phyloP scores from a whole-genome alignment of 2,329 filamentous ascomycete genomes.

The Colletotrichum orbiculare region DNA sequence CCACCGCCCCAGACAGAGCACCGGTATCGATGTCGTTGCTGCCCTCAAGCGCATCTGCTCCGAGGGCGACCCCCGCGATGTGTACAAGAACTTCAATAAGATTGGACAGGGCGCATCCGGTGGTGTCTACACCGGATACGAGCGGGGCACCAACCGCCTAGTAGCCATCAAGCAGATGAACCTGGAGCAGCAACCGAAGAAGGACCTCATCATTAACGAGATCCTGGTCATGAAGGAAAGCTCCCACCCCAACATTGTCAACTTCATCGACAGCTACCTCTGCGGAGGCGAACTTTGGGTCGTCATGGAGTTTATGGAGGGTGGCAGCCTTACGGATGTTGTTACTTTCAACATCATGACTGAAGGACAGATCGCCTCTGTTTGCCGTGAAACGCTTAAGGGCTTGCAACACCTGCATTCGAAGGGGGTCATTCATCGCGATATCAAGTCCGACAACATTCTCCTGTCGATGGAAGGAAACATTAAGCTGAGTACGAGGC shows the following conservation, averaged over 20 bases:
- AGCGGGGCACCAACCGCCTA: slow-evolving; percentile 83
- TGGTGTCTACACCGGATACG: slow-evolving; percentile 92
- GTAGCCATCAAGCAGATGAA: slow-evolving; percentile 99
- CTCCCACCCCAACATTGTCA: slow-evolving; percentile 98
- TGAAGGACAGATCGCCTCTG: slow-evolving; percentile 94
- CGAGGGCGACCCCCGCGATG: slow-evolving; percentile 86
- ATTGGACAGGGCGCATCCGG: slow-evolving; percentile 98
- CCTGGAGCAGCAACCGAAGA: slow-evolving; percentile 97
- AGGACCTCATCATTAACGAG: slow-evolving; percentile 98
- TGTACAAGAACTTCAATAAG: slow-evolving; percentile 90
- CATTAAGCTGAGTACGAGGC: slow-evolving; percentile 89
- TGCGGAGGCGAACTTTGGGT: slow-evolving; percentile 95
- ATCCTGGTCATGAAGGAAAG: slow-evolving; percentile 99
- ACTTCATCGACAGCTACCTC: slow-evolving; percentile 97
- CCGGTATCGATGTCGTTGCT: slow-evolving; percentile 82
- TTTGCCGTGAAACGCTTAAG: slow-evolving; percentile 91
- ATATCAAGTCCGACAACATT: slow-evolving; percentile 99
- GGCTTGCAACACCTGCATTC: slow-evolving; percentile 96
- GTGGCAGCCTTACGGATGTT: slow-evolving; percentile 95
- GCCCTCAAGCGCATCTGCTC: slow-evolving; percentile 91
- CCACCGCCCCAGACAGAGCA: slow-evolving; percentile 82
- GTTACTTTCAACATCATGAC: slow-evolving; percentile 99
- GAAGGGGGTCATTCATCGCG: slow-evolving; percentile 97
- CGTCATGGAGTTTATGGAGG: slow-evolving; percentile 99
- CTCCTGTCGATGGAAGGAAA: slow-evolving; percentile 92